Conservation (phyloP, 2,329 filamentous ascomycete species). For the Neopestalotiopsis clavispora region DNA sequence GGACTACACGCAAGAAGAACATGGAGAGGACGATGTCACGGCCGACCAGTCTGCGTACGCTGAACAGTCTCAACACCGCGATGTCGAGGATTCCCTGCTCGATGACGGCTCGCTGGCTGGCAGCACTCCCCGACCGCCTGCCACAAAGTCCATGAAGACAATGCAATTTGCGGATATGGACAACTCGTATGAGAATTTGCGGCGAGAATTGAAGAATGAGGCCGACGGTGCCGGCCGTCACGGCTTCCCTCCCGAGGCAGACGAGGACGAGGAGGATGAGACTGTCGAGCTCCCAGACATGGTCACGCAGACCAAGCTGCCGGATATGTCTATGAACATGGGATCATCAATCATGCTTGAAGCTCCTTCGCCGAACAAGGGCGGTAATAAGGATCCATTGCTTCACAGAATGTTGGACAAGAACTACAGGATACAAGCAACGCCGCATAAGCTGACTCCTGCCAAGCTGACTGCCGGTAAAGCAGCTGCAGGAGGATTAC, state of each 20-base stretch:
- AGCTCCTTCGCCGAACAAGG: conserved; percentile 33
- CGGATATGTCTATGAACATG: conserved; percentile 68
- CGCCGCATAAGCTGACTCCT: conserved; percentile 68
- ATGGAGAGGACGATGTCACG: conserved; percentile 36
- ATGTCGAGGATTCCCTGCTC: conserved; percentile 68
- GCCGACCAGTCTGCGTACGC: conserved; percentile 41
- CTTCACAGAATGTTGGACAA: conserved; percentile 94
- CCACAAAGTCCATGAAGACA: conserved; percentile 51
- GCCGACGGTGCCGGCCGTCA: conserved; percentile 23
- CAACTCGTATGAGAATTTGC: conserved; percentile 78
- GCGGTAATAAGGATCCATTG: conserved; percentile 70
- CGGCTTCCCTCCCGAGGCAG: conserved; percentile 31
- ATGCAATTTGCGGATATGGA: conserved; percentile 65
- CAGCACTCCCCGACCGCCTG: conserved; percentile 69
- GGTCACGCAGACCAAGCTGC: conserved; percentile 58
- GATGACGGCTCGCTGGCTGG: conserved; percentile 66
- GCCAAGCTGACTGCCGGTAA: conserved; percentile 27
- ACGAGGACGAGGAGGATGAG: conserved; percentile 40
- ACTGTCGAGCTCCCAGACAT: conserved; percentile 48
- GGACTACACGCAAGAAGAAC: conserved; percentile 35
- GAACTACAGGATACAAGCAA: conserved; percentile 92
- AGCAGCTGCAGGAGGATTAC: conserved; percentile 30
- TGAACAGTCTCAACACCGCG: conserved; percentile 33
- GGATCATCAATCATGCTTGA: conserved; percentile 59
- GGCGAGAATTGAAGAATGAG: conserved; percentile 65